These are phyloP conservation scores for Pseudonitzschia multiseries DNA, from an alignment of 108 stramenopile species.

Conservation along the genomic window DNA sequence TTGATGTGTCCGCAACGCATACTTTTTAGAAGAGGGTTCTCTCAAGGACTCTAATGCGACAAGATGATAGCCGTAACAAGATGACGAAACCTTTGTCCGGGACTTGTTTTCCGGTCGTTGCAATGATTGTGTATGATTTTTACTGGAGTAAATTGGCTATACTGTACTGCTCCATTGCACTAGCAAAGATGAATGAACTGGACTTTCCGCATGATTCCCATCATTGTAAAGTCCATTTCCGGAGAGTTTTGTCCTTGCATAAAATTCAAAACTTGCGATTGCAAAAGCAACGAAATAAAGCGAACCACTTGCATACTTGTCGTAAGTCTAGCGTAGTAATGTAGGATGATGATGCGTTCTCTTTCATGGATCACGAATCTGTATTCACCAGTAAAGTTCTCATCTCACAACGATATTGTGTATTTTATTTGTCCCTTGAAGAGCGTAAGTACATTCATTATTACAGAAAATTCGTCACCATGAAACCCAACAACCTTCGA, in stretches of 20 bases:
- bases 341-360: neutral
- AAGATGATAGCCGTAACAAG: slow-evolving; percentile 9
- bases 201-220: too few species aligned
- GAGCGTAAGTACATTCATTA: too few species aligned
- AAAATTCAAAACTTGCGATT: neutral
- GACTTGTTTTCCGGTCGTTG: slow-evolving; percentile 11
- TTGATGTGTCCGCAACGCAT: slow-evolving; percentile 7
- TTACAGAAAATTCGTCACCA: neutral
- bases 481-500: neutral
- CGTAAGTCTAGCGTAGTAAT: neutral
- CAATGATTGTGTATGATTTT: neutral
- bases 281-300: neutral
- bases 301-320: neutral
- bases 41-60: slow-evolving; percentile 3
- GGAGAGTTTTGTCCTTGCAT: neutral
- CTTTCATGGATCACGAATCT: neutral
- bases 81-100: neutral
- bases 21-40: slow-evolving; percentile 11
- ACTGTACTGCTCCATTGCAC: neutral
- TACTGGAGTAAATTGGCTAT: neutral
- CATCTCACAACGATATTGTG: too few species aligned
- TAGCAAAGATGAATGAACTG: too few species aligned
- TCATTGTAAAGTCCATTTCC: neutral
- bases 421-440: too few species aligned
- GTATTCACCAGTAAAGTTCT: too few species aligned